Evolutionary conservation across 2,329 filamentous ascomycete genomes (phyloP), one percentile per base, ranked within the genome.

Genomic region (Raffaelea arxii): DNA sequence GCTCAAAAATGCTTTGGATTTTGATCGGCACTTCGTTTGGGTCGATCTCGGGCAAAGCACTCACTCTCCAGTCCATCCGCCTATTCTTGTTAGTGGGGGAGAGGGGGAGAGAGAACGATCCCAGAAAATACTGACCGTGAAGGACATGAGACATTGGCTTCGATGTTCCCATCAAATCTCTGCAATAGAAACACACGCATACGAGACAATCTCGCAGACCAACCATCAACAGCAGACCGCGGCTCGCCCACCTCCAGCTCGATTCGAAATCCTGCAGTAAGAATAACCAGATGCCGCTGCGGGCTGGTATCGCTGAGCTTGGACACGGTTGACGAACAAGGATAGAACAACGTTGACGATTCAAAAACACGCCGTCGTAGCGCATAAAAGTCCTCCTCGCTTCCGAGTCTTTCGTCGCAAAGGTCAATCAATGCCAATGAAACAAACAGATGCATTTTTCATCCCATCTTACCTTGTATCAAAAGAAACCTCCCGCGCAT

Each of bases 11-110:
- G 2, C 53, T 35, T 9, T 53, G 44, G 10, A 62, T 41, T 6
- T 42, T 44, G 5, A 51, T 47, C 2, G 59, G 58, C 5, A 58
- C 36, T 1, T 49, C 48, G 1, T 32, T 25, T 2, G 40, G 11
- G 2, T 32, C 38, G 7, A 59, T 49, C 6, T 59, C 56, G 4
- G 59, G 54, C 12, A 58, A 44, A 1, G 62, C 58, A 23, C 58
- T 56, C 3, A 70, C 41, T 4, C 58, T 58, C 67, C 67, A 70
- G 49, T 69, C 66, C 1, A 7, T 4, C 22, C 25, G 10, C 5
- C 19, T 11, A 24, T 10, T n/a, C 37, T 14, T 9, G 7, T 7
- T 18, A 3, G 25, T 36, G 11, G 27, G 43, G 30, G 6, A 24
- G 22, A 41, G n/a, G n/a, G n/a, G n/a, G n/a, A n/a, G n/a, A n/a